Evolutionary conservation across 768 basidiomycete species (phyloP).

Genomic region (Mycena venus): DNA sequence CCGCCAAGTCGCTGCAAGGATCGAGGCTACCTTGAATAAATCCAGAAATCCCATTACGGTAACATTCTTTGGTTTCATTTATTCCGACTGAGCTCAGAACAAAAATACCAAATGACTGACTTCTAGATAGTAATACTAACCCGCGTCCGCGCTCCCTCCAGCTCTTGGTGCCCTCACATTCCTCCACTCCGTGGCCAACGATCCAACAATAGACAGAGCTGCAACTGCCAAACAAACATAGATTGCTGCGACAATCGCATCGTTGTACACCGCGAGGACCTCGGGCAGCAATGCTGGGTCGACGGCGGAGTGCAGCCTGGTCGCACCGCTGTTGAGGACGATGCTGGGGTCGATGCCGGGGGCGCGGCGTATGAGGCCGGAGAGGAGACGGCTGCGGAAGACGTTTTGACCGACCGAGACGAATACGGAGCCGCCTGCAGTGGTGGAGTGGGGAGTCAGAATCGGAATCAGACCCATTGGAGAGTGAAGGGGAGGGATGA

Average conservation of each 20-base stretch:
- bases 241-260: constrained; percentile 16
- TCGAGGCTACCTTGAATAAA: too few relatives aligned
- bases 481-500: neutral
- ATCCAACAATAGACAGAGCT: constrained; percentile 4
- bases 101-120: too few relatives aligned
- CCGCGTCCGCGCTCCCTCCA: constrained; percentile 2
- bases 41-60: too few relatives aligned
- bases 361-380: neutral
- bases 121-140: neutral
- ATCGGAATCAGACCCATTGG: neutral
- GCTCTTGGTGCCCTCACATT: constrained; percentile 18
- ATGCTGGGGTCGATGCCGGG: constrained; percentile 10
- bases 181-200: constrained; percentile 23
- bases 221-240: constrained; percentile 21
- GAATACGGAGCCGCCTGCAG: constrained; percentile 28
- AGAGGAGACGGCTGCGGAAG: constrained; percentile 27
- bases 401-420: constrained; percentile 36
- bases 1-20: too few relatives aligned
- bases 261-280: constrained; percentile 21
- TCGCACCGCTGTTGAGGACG: constrained; percentile 20
- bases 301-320: neutral
- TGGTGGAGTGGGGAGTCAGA: neutral
- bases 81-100: too few relatives aligned
- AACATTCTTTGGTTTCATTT: too few relatives aligned
- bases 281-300: neutral